These are phyloP conservation scores for Cercospora zeae-maydis DNA, from an alignment of 2,329 filamentous ascomycete species.

Conservation along the genomic window DNA sequence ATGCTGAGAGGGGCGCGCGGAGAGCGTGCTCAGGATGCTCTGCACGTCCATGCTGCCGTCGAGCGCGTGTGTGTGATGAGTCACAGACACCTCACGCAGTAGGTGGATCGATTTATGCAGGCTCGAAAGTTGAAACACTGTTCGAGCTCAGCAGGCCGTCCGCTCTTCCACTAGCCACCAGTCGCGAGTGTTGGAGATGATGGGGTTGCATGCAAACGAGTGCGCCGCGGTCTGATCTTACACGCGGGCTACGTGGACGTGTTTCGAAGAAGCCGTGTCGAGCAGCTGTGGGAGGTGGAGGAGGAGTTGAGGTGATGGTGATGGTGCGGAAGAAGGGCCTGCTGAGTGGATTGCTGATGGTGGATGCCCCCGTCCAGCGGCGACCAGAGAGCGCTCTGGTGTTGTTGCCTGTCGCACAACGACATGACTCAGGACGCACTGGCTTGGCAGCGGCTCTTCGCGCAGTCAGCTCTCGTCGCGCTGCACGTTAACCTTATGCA, in stretches of 20 bases:
- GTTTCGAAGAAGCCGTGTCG: neutral
- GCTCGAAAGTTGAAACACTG: conserved; percentile 5
- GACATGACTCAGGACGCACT: neutral
- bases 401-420: neutral
- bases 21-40: conserved; percentile 8
- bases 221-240: neutral
- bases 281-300: neutral
- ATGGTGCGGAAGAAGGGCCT: no score
- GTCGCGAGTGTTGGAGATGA: neutral
- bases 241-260: neutral
- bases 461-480: neutral
- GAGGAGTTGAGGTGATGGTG: neutral
- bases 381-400: neutral
- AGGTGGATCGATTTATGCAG: neutral
- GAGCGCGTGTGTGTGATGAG: conserved; percentile 12
- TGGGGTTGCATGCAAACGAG: neutral
- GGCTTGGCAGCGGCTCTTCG: neutral
- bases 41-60: neutral
- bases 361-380: no score
- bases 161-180: neutral
- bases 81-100: conserved; percentile 14
- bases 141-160: neutral
- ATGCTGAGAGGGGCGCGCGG: conserved; percentile 8
- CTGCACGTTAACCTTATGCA: neutral
- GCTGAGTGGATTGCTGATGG: no score